Evolutionary conservation across 345 rosid species (phyloP), one percentile per base, ranked within the genome.

Genomic region (Brassica nigra): DNA sequence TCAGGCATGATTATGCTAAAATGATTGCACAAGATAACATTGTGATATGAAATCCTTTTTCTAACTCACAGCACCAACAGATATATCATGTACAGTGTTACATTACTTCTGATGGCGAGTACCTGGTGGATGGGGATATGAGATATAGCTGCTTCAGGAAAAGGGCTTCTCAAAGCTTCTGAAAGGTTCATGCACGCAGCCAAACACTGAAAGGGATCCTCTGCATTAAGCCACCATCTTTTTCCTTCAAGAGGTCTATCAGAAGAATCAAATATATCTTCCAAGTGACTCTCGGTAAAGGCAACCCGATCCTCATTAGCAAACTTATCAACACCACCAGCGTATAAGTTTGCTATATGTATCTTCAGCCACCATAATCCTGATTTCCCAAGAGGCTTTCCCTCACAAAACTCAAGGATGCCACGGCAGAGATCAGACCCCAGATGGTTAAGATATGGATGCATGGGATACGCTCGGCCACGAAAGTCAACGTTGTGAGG

Each of bases 381-480:
- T 54, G 59, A 54, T 54, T 54, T 7, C 10, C 59, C 59, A 15
- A 54, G 59, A 54, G 59, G 59, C 27, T 54, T 54, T 16, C 59
- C 59, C 59, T 54, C 59, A 16, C 59, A 54, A 54, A 54, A 54
- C 59, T 54, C 59, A 16, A 54, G 59, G 27, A 54, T 54, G 9
- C 59, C 59, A 15, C 59, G 59, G 59, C 59, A 54, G 10, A 54
- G 59, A 54, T 54, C 59, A 54, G 59, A 54, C 27, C 23, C 59
- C 1, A 54, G 59, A 54, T 54, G 59, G 18, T 54, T n/a, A 54
- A 54, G 59, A 54, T 54, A 54, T 16, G 59, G 59, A 6, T 54
- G 59, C 59, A 54, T 54, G 59, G 59, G 59, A 54, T 54, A 54
- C 59, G 59, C 59, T 54, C 59, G 23, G 59, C 59, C 59, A 54